Evolutionary conservation across 441 rosid species (phyloP), one percentile per base, ranked within the genome.

Genomic region (Manihot esculenta): DNA sequence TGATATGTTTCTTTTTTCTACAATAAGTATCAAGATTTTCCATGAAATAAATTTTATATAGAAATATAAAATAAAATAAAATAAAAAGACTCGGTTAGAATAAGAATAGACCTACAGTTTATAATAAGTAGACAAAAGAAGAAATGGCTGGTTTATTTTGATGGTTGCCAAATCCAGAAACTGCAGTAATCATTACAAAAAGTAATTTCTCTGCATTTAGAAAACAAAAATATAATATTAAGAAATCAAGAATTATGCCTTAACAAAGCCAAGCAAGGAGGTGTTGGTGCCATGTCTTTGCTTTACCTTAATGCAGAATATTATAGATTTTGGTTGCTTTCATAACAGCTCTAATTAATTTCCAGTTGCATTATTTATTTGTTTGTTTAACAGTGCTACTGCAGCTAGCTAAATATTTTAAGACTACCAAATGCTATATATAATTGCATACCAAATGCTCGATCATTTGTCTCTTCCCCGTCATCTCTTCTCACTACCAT

Each of bases 251-350:
- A 38, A 69, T 60, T 35, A 61, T 48, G 64, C 70, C 65, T 69
- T 49, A 75, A 70, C 45, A 70, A 33, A 59, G 72, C 70, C 65
- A 73, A 71, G 64, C 68, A 78, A 73, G 64, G 70, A 24, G 58
- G 76, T 38, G 27, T 42, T 54, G 50, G 63, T 62, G 71, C 53
- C 47, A 51, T 51, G 24, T 17, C 51, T 49, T 47, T 58, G 72
- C 27, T 74, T 38, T 53, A 35, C 74, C 71, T 48, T 60, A 17
- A 72, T 57, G 21, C 24, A 62, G 80, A 62, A 74, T 45, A 0
- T 55, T 17, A 51, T 68, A 67, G 47, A 11, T 62, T 68, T 2
- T 2, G 21, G 55, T 72, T 41, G 60, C 77, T 74, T 62, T 72
- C 80, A 47, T 20, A 54, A n/a, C n/a, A n/a, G n/a, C n/a, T n/a